Base-by-base conservation (phyloP, 345 rosid genomes). In the Linum usitatissimum region DNA sequence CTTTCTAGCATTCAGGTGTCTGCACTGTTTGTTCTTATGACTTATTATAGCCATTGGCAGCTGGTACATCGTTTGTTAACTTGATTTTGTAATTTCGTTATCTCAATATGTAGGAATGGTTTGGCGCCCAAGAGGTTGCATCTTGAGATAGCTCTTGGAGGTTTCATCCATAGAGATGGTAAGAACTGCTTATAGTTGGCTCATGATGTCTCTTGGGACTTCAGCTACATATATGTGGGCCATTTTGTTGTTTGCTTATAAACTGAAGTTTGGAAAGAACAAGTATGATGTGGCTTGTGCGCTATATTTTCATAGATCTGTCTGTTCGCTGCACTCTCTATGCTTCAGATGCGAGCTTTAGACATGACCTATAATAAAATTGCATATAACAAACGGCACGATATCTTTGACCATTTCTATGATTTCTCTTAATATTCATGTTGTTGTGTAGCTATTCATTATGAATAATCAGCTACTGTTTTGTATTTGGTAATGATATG, bases 141-240 rank as follows among this genome's bases (percentile, higher is more conserved):
- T 79, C 87, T 87, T 23, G 97, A 90, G 63, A 78, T 90, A 64
- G 93, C 95, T 6, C 87, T 90, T 51, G 97, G 93, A 75, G 87
- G 82, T 64, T 62, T 77, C 56, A 65, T 81, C 66, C 78, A 86
- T 1, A 84, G 78, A 79, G 97, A 90, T 76, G 95, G 97, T 87
- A 74, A 68, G 39, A 36, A 13, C 30, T 64, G 51, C 48, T 48
- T 15, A 60, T 61, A 48, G 55, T 23, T 23, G 60, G 49, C 17
- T 6, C 15, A 45, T 45, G 51, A 45, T 10, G 51, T 45, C 51
- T 10, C 51, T 45, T 45, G 51, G 17, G 8, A 7, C 15, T 9
- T 45, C 51, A 45, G 17, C 51, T 45, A 10, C 51, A 45, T 45
- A 13, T 45, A 45, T 45, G 15, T 45, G 51, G 38, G 6, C 38